Percentiles rank a stretch among this genome's conserved stretches.
Conservation (phyloP, 495 filamentous ascomycete species). For the Collariella sp. region DNA sequence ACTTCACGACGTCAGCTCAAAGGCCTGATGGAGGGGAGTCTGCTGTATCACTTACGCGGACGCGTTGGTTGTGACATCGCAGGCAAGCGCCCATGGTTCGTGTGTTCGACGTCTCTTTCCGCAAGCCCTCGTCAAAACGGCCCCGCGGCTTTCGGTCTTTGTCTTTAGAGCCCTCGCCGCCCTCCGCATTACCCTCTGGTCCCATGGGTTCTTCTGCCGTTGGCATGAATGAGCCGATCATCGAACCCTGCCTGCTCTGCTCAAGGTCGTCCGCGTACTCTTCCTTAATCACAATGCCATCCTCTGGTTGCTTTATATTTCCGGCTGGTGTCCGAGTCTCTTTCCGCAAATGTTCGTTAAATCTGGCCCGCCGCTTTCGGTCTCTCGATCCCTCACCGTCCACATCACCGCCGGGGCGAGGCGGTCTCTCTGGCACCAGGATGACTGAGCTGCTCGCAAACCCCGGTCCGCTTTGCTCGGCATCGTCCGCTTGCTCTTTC, state of each 20-base stretch:
- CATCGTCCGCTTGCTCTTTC: not conserved
- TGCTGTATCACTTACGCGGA: constrained; percentile 29
- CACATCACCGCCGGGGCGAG: not conserved
- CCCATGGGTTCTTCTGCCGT: not conserved
- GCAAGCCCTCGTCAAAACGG: constrained; percentile 11
- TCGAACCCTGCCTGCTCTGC: no score
- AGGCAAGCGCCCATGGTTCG: constrained; percentile 35
- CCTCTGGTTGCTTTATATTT: not conserved
- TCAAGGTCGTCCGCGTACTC: not conserved
- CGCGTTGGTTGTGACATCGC: constrained; percentile 37
- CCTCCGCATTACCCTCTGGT: not conserved
- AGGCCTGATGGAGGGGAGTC: not conserved
- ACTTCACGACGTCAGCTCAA: constrained; percentile 7
- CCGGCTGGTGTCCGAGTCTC: not conserved
- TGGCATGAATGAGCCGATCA: no score
- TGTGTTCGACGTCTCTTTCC: constrained; percentile 28
- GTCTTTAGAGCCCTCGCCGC: not conserved
- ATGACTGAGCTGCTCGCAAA: no score
- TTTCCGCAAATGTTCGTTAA: constrained; percentile 16
- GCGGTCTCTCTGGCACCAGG: not conserved
- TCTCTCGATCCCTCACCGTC: not conserved
- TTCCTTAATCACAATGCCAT: not conserved
- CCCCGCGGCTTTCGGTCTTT: constrained; percentile 12
- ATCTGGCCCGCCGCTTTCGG: constrained; percentile 11
- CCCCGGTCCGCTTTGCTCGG: no score